Percentiles rank a stretch among this genome's conserved stretches.
These are phyloP conservation scores for Elsinoe necatrix DNA, from an alignment of 2,329 filamentous ascomycete genomes.

Conservation along the genomic window DNA sequence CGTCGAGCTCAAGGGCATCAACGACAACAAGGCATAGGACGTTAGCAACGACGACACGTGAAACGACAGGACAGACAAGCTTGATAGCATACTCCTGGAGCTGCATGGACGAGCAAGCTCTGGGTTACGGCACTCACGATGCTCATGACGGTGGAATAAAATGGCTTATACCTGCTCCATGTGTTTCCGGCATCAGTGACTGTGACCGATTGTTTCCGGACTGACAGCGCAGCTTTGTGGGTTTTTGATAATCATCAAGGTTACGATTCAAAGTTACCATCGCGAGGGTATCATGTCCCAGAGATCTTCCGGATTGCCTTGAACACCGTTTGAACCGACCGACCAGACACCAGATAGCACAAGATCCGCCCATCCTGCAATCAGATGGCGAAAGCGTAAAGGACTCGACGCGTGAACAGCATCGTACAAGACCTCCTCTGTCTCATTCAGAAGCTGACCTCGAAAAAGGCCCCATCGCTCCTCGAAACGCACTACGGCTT, in stretches of 20 bases:
- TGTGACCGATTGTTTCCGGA: background rate
- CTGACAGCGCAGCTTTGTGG: background rate
- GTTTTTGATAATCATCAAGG: no score
- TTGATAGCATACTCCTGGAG: background rate
- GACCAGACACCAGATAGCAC: slow-evolving; percentile 8
- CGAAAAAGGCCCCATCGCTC: background rate
- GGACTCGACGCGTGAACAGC: background rate
- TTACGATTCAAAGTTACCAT: background rate
- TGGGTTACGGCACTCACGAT: background rate
- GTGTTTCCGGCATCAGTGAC: background rate
- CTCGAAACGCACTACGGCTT: background rate
- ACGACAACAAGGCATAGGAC: slow-evolving; percentile 38
- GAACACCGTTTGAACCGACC: slow-evolving; percentile 6
- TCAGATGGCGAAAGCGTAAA: slow-evolving; percentile 5
- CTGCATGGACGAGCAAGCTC: background rate
- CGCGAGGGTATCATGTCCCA: background rate
- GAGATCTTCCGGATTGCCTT: slow-evolving; percentile 8
- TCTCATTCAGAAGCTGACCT: background rate
- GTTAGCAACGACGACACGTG: background rate
- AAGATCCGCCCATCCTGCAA: slow-evolving; percentile 13
- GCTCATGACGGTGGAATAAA: slow-evolving; percentile 1
- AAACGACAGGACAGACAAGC: slow-evolving; percentile 2
- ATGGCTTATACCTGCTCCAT: background rate
- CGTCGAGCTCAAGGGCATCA: slow-evolving; percentile 59
- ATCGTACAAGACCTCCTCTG: background rate